Conservation (phyloP, 2,329 filamentous ascomycete species). For the Hymenoscyphus fraxineus region DNA sequence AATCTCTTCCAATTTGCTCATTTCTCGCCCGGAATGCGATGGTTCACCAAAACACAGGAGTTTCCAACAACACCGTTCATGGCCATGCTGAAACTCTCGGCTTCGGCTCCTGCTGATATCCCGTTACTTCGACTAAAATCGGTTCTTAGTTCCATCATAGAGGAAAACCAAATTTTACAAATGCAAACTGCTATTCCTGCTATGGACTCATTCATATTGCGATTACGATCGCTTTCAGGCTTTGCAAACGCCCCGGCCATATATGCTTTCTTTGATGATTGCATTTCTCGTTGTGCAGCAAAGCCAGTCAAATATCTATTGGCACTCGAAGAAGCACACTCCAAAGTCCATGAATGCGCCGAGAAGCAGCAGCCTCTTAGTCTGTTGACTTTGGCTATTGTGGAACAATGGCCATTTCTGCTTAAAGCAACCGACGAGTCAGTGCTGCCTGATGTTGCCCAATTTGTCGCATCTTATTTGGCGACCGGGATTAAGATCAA, state of each 20-base stretch:
- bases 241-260: constrained; percentile 42
- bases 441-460: constrained; percentile 46
- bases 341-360: constrained; percentile 36
- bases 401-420: constrained; percentile 75
- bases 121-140: constrained; percentile 49
- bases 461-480: constrained; percentile 57
- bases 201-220: constrained; percentile 46
- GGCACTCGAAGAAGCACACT: constrained; percentile 51
- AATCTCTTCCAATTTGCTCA: constrained; percentile 77
- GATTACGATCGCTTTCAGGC: constrained; percentile 30
- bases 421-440: constrained; percentile 47
- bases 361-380: constrained; percentile 47
- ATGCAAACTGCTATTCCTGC: constrained; percentile 39
- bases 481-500: constrained; percentile 49
- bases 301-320: constrained; percentile 83
- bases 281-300: constrained; percentile 68
- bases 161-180: constrained; percentile 65
- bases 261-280: constrained; percentile 78
- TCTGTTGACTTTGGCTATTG: constrained; percentile 63
- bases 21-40: constrained; percentile 79
- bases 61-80: constrained; percentile 66
- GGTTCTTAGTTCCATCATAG: constrained; percentile 57
- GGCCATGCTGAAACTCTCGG: constrained; percentile 60
- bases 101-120: constrained; percentile 46
- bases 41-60: constrained; percentile 74